Base-by-base conservation (phyloP, 495 filamentous ascomycete species). In the Monascus purpureus region DNA sequence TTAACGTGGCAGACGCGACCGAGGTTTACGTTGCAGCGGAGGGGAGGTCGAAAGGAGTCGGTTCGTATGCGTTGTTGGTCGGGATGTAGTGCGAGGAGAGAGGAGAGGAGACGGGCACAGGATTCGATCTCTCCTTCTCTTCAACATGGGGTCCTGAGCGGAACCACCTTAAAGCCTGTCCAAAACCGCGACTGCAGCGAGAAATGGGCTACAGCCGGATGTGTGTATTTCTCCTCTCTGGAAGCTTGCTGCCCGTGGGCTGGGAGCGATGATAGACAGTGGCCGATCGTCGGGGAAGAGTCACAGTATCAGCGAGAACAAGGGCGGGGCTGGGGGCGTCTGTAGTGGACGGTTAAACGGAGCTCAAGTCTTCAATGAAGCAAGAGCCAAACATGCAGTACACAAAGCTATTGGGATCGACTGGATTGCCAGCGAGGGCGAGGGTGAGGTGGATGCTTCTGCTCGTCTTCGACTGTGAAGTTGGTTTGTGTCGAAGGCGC, bases 1-100 rank as follows among this genome's bases (percentile, higher is more conserved):
- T 70, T 74, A 78, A 66, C 53, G 57, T 52, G 56, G 55, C 57
- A 55, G 54, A 62, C 44, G 55, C 57, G 47, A 57, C 53, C 54
- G 47, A 47, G 45, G 40, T 38, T 51, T 49, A 38, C 48, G 47
- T 46, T 39, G 40, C 41, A 55, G 47, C 32, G 29, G 40, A 31
- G 35, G 36, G 25, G 44, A 45, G 33, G 41, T 39, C 40, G 42
- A 40, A 47, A 36, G 35, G 42, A 42, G 18, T 38, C 33, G 35
- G 37, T 29, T 35, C 29, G 29, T 39, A 17, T 37, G 39, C 31
- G 39, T 36, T 30, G 42, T 4, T 22, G 5, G 35, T 42, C 36
- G 43, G 23, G 41, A 38, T 13, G 42, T 33, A 32, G 49, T 46
- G 38, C 41, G 44, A 40, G 40, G 28, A 25, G 41, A 45, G 47